A percentile compares a stretch with the other conserved stretches of the same genome.
Evolutionary conservation across 2,329 filamentous ascomycete genomes (phyloP).

Genomic region (Beauveria medogensis): DNA sequence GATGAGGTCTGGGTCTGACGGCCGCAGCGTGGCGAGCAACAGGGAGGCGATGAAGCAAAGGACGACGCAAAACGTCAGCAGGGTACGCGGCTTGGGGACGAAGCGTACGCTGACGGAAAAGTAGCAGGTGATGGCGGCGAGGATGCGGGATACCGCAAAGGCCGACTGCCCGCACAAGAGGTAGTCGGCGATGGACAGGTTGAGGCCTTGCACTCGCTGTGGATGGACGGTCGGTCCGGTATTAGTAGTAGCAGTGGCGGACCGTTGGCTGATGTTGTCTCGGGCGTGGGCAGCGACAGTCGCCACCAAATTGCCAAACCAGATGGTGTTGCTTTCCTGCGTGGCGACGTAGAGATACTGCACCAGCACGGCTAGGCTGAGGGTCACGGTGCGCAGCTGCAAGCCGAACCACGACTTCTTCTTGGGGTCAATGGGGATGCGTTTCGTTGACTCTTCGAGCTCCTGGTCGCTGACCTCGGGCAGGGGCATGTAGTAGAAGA

Average conservation of each 20-base stretch:
- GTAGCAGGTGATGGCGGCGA: conserved; percentile 57
- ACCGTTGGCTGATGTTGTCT: conserved; percentile 17
- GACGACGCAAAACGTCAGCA: conserved; percentile 54
- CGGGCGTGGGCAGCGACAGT: conserved; percentile 21
- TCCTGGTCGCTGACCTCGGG: conserved; percentile 52
- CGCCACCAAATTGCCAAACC: conserved; percentile 45
- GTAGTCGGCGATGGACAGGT: conserved; percentile 53
- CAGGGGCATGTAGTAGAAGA: conserved; percentile 61
- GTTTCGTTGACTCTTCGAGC: conserved; percentile 39
- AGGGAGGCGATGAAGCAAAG: conserved; percentile 52
- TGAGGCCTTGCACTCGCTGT: conserved; percentile 35
- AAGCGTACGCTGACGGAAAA: conserved; percentile 37
- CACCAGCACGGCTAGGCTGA: conserved; percentile 64
- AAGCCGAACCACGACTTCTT: conserved; percentile 40
- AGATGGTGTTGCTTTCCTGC: conserved; percentile 59
- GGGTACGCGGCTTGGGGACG: conserved; percentile 58
- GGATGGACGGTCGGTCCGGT: conserved; percentile 15
- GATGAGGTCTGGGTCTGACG: conserved; percentile 39
- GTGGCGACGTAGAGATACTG: conserved; percentile 75
- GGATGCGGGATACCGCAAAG: conserved; percentile 68
- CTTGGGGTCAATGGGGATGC: conserved; percentile 41
- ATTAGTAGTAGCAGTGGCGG: conserved; percentile 17
- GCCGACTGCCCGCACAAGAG: conserved; percentile 63
- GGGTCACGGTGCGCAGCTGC: conserved; percentile 45
- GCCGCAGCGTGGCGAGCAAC: conserved; percentile 37